Conservation (phyloP, 139 green algal genomes). For the Yamagishiella unicocca region DNA sequence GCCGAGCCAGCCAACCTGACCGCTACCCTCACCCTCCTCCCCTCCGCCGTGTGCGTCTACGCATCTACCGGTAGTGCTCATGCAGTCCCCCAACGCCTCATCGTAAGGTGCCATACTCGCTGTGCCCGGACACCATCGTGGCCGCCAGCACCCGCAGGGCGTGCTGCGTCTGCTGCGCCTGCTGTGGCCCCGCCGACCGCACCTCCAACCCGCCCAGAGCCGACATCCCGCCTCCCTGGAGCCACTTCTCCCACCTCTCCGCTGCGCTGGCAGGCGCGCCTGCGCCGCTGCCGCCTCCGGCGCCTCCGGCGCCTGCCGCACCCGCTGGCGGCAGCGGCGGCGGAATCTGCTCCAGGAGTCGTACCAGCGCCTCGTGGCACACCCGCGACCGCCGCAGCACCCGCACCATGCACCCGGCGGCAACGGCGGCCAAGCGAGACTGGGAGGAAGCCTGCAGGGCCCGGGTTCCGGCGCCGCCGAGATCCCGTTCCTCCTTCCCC, state of each 20-base stretch:
- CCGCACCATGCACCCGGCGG: background rate
- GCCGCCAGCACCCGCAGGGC: constrained; percentile 23
- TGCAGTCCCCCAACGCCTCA: too few relatives aligned
- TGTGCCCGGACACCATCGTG: too few relatives aligned
- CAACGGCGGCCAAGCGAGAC: background rate
- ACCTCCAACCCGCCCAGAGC: background rate
- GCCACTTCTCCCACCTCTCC: background rate
- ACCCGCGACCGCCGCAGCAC: background rate
- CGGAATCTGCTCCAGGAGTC: too few relatives aligned
- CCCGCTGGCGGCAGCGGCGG: too few relatives aligned
- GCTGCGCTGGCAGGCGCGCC: background rate
- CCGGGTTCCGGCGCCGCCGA: too few relatives aligned
- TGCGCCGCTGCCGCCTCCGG: background rate
- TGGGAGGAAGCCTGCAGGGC: too few relatives aligned
- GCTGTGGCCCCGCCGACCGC: background rate
- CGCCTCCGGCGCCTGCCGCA: background rate
- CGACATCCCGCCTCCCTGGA: background rate
- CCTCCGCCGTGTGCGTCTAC: too few relatives aligned
- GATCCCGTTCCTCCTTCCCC: background rate
- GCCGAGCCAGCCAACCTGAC: too few relatives aligned
- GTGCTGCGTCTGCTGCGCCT: constrained; percentile 15
- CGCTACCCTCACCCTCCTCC: too few relatives aligned
- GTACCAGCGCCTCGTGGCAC: too few relatives aligned
- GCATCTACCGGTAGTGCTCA: too few relatives aligned
- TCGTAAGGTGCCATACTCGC: too few relatives aligned